Evolutionary conservation across 1,139 yeast species (phyloP).

Genomic region (Chernovozyma sophiae-reginae): DNA sequence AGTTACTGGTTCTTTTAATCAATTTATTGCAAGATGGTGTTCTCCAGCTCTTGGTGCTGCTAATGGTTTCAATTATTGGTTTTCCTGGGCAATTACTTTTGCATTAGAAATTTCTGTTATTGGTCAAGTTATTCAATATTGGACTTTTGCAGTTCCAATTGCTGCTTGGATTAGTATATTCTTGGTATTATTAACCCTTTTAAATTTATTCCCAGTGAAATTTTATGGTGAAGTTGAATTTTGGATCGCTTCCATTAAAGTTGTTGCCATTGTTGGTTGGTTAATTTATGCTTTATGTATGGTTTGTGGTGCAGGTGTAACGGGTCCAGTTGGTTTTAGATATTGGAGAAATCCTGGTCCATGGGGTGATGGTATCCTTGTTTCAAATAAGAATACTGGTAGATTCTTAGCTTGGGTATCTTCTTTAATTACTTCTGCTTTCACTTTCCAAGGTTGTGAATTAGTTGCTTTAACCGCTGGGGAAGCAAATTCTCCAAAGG

Average conservation of each 20-base stretch:
- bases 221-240: conserved; percentile 47
- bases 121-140: conserved; percentile 69
- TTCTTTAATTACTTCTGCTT: conserved; percentile 63
- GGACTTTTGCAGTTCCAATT: conserved; percentile 71
- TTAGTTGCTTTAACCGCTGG: conserved; percentile 87
- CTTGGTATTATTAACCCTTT: conserved; percentile 32
- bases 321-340: conserved; percentile 76
- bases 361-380: conserved; percentile 62
- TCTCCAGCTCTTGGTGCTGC: conserved; percentile 76
- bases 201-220: conserved; percentile 41
- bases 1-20: conserved; percentile 59
- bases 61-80: conserved; percentile 83
- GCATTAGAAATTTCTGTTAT: conserved; percentile 79
- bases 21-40: conserved; percentile 54
- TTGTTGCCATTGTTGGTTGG: conserved; percentile 70
- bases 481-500: conserved; percentile 77
- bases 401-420: conserved; percentile 66
- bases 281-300: conserved; percentile 61
- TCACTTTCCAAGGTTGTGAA: conserved; percentile 79
- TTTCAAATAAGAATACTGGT: conserved; percentile 43
- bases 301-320: conserved; percentile 68
- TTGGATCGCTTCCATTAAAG: conserved; percentile 58
- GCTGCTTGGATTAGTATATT: conserved; percentile 78
- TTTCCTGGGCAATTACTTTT: conserved; percentile 80
- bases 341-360: conserved; percentile 96